Base-by-base conservation (phyloP, 1,139 yeast genomes). In the Nakaseomyces glabratus region DNA sequence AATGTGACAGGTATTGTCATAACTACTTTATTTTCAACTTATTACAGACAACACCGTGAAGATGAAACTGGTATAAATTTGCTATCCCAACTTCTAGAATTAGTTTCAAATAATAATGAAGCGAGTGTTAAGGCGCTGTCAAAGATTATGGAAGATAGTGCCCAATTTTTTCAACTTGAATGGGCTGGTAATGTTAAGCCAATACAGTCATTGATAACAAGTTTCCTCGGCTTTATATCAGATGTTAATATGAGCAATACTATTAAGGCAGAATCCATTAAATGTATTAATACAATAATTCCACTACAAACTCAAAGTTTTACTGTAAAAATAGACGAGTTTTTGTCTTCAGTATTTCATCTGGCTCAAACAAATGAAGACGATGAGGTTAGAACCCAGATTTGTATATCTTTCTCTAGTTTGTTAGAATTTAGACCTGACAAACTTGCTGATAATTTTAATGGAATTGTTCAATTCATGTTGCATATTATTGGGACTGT, bases 1-100 rank as follows among this genome's bases (percentile, higher is more conserved):
- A 85, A 82, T 52, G 84, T 88, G 42, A 78, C 95, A 10, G 95
- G 97, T 30, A 88, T 79, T 52, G 94, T 86, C 35, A 77, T 90
- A 35, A 82, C 97, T 2, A 71, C 95, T 0, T 61, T 90, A 26
- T 81, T 88, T 47, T 68, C 81, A 6, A 65, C 73, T n/a, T 48
- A 52, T 39, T 57, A 52, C 41, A 49, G 60, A 36, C 55, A 52
- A 28, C 52, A 56, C 35, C 45, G 62, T 28, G 51, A 52, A 8
- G 61, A 57, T 40, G 46, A 53, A 8, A 72, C 75, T 33, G 93
- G 95, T 1, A 66, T 82, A 28, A 73, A 71, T 29, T 68, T 80
- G 16, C 62, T 90, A 20, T 77, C 82, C 1, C 76, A 73, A 45
- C 66, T 90, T 36, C 58, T 86, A 48, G 71, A 71, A 37, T 58